Conservation (phyloP, 352 stramenopile genomes). For the Pythium oligandrum region DNA sequence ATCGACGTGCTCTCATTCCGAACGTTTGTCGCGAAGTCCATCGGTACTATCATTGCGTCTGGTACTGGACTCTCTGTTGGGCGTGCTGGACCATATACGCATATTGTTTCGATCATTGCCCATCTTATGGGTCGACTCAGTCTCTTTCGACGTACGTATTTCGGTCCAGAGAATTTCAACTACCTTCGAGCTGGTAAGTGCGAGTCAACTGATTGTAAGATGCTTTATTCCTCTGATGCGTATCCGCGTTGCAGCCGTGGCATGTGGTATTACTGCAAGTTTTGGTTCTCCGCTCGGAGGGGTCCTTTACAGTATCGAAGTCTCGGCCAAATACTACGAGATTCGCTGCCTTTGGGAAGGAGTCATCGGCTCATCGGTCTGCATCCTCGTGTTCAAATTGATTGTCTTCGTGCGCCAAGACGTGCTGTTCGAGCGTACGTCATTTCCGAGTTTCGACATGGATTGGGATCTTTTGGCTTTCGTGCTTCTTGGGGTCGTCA, state of each 20-base stretch:
- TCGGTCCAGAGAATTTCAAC: slow-evolving; percentile 63
- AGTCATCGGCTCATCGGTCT: slow-evolving; percentile 76
- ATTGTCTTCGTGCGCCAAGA: slow-evolving; percentile 71
- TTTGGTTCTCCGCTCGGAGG: slow-evolving; percentile 77
- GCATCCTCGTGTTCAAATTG: slow-evolving; percentile 73
- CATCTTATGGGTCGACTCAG: slow-evolving; percentile 58
- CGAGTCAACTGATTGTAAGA: neutral
- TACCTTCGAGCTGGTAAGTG: slow-evolving; percentile 57
- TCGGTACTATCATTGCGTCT: slow-evolving; percentile 61
- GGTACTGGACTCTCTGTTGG: slow-evolving; percentile 65
- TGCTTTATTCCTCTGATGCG: slow-evolving; percentile 7
- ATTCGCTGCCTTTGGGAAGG: slow-evolving; percentile 84
- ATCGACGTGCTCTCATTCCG: slow-evolving; percentile 51
- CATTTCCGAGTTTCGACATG: slow-evolving; percentile 75
- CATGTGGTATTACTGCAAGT: slow-evolving; percentile 72
- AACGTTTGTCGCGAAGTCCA: slow-evolving; percentile 62
- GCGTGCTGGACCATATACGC: slow-evolving; percentile 63
- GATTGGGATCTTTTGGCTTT: slow-evolving; percentile 76
- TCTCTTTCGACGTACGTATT: slow-evolving; percentile 66
- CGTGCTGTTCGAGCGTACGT: slow-evolving; percentile 73
- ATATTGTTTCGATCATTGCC: slow-evolving; percentile 73
- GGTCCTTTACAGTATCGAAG: slow-evolving; percentile 83
- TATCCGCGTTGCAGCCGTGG: slow-evolving; percentile 30
- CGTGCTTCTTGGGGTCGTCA: slow-evolving; percentile 55
- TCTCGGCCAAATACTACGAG: slow-evolving; percentile 81